Conservation (phyloP, 2,329 filamentous ascomycete genomes). For the Cladosporium sp. region DNA sequence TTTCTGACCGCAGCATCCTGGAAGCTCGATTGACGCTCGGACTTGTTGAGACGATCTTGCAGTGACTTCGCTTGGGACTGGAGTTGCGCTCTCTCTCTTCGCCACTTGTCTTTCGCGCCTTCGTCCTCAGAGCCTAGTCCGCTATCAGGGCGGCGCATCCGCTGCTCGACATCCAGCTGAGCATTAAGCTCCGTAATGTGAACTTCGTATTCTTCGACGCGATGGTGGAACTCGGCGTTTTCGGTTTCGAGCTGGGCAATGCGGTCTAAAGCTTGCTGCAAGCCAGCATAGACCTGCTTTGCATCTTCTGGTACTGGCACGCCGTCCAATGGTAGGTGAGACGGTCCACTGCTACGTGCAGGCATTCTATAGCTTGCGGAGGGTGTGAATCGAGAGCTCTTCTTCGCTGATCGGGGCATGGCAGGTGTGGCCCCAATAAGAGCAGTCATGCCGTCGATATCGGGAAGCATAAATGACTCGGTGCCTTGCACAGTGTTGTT, state of each 20-base stretch:
- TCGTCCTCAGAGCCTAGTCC: conserved; percentile 47
- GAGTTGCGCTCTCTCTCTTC: conserved; percentile 54
- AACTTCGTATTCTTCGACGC: conserved; percentile 55
- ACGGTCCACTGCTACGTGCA: conserved; percentile 28
- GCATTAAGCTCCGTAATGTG: conserved; percentile 51
- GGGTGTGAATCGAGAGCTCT: conserved; percentile 46
- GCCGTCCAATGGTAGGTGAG: conserved; percentile 48
- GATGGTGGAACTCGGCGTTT: conserved; percentile 51
- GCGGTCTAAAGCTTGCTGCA: conserved; percentile 56
- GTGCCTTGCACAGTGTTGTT: conserved; percentile 1
- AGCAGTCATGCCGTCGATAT: conserved; percentile 58
- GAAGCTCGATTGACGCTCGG: conserved; percentile 59
- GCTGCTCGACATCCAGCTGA: conserved; percentile 41
- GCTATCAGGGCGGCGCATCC: conserved; percentile 42
- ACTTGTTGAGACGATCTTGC: conserved; percentile 58
- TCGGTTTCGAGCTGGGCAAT: conserved; percentile 53
- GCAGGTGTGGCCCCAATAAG: conserved; percentile 57
- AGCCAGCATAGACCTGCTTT: conserved; percentile 58
- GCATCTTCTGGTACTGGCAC: conserved; percentile 59
- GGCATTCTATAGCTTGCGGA: conserved; percentile 36
- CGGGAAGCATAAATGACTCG: conserved; percentile 56
- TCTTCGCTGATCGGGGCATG: conserved; percentile 39
- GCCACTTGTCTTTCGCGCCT: conserved; percentile 35
- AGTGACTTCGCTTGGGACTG: conserved; percentile 58
- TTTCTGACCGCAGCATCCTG: conserved; percentile 61